A percentile compares a stretch with the other conserved stretches of the same genome.
Conservation (phyloP, 2,329 filamentous ascomycete genomes). For the Phoma sp. region DNA sequence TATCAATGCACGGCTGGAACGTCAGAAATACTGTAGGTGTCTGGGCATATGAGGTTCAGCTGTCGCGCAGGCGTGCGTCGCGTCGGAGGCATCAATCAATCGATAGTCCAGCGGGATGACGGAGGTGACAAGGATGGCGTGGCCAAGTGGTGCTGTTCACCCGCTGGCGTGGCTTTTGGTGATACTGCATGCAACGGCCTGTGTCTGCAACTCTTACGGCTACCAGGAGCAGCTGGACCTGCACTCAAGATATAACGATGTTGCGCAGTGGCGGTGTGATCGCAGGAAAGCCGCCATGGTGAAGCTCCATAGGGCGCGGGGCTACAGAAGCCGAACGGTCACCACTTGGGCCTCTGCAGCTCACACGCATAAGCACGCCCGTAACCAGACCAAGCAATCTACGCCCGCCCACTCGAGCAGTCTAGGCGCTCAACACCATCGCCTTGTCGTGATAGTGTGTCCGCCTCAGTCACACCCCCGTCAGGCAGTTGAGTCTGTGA, state of each 20-base stretch:
- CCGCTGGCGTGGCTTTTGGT: slow-evolving; percentile 12
- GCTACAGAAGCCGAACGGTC: slow-evolving; percentile 3
- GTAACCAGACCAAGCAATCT: slow-evolving; percentile 2
- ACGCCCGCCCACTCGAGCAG: slow-evolving; percentile 4
- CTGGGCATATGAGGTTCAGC: slow-evolving; percentile 2
- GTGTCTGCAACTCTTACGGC: not conserved
- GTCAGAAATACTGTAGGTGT: not conserved
- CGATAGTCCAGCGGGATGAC: slow-evolving; percentile 32
- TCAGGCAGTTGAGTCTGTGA: slow-evolving; percentile 14
- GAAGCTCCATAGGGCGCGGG: slow-evolving; percentile 8
- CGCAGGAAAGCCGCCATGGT: not conserved
- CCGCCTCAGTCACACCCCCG: slow-evolving; percentile 33
- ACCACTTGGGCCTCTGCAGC: slow-evolving; percentile 12
- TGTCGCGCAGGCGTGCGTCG: slow-evolving; percentile 10
- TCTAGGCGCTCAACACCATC: slow-evolving; percentile 16
- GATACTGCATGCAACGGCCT: slow-evolving; percentile 19
- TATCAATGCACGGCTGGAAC: not conserved
- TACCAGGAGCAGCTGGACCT: not conserved
- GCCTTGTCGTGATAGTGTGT: not conserved
- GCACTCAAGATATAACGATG: slow-evolving; percentile 4
- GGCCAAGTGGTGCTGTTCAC: slow-evolving; percentile 19
- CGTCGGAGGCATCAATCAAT: slow-evolving; percentile 17
- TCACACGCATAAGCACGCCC: slow-evolving; percentile 18
- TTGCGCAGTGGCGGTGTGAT: slow-evolving; percentile 14
- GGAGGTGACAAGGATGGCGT: slow-evolving; percentile 23